phyloP scores from a whole-genome alignment of 1,284 basidiomycete genomes.

The Trametes sp. region DNA sequence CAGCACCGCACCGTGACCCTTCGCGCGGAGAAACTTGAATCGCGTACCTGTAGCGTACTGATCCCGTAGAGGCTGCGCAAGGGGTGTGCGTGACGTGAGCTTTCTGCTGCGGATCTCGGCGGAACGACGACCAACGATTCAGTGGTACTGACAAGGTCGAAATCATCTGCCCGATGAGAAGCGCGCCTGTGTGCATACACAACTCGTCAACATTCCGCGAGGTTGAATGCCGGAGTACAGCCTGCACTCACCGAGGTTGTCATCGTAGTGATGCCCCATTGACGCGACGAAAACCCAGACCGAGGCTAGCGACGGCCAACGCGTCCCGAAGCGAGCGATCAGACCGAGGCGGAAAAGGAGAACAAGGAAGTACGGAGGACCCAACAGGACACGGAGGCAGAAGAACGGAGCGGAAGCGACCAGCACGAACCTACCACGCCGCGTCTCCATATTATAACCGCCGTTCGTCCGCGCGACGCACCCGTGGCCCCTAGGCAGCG shows the following conservation, averaged over 20 bases:
- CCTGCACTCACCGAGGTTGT: slow-evolving; percentile 27
- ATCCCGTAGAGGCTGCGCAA: slow-evolving; percentile 30
- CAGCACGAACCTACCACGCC: slow-evolving; percentile 5
- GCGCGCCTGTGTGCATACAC: slow-evolving; percentile 22
- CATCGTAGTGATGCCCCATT: slow-evolving; percentile 28
- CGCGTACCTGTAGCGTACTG: slow-evolving; percentile 31
- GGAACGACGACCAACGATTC: neutral
- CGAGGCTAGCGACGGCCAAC: neutral
- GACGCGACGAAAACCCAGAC: neutral
- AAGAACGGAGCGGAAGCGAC: slow-evolving; percentile 2
- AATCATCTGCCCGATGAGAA: slow-evolving; percentile 34
- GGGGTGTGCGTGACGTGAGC: neutral
- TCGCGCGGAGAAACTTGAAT: slow-evolving; percentile 9
- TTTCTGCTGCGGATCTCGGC: neutral
- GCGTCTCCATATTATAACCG: slow-evolving; percentile 19
- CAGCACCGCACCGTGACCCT: slow-evolving; percentile 2
- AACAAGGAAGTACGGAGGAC: slow-evolving; percentile 1
- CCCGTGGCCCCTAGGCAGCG: slow-evolving; percentile 12
- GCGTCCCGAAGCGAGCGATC: neutral
- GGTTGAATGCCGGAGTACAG: neutral
- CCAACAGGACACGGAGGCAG: neutral
- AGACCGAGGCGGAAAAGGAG: neutral
- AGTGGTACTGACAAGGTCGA: slow-evolving; percentile 27
- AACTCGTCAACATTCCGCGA: neutral
- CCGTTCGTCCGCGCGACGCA: slow-evolving; percentile 5